Base-by-base conservation (phyloP, 441 rosid genomes). In the Biscutella laevigata region DNA sequence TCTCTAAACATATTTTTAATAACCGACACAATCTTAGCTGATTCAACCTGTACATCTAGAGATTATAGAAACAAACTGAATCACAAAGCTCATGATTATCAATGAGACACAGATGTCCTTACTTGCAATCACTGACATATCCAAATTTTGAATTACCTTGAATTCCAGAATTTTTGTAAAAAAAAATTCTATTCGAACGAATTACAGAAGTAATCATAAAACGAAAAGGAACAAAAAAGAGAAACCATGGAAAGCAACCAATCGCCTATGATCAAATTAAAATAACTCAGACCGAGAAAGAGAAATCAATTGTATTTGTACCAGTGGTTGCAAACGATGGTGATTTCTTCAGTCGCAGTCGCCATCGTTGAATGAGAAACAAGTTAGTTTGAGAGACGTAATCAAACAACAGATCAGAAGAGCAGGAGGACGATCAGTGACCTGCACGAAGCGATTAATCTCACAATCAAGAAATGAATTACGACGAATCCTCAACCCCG, bases 301-400 rank as follows among this genome's bases (percentile, higher is more conserved):
- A n/a, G 16, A 44, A 7, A 47, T 14, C 49, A 14, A 47, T 11
- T 24, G 19, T 10, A 10, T 13, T 1, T 6, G 52, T 22, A 86
- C 95, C 97, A 89, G 86, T 86, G 94, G 69, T 55, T 61, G 80
- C 97, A 89, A 4, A 80, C 66, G 67, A 68, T 71, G 29, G 83
- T 81, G 66, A 74, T 61, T 34, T 81, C 95, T 65, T 74, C 94
- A 22, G 83, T 54, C 50, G 72, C 71, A 53, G 72, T 49, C 40
- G 69, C 89, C 98, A 90, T 83, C 62, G 60, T 64, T 24, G 6
- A 43, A 56, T 7, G 5, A 30, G 53, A 22, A 62, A 58, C 2
- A 42, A 25, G 5, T 29, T 17, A 27, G 15, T 35, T 22, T 33
- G 3, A 22, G 3, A 22, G 25, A 22, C n/a, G n/a, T n/a, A n/a